Evolutionary conservation across 176 grass and related monocot species (phyloP), one percentile per base, ranked within the genome.

Genomic region (Zea mays): DNA sequence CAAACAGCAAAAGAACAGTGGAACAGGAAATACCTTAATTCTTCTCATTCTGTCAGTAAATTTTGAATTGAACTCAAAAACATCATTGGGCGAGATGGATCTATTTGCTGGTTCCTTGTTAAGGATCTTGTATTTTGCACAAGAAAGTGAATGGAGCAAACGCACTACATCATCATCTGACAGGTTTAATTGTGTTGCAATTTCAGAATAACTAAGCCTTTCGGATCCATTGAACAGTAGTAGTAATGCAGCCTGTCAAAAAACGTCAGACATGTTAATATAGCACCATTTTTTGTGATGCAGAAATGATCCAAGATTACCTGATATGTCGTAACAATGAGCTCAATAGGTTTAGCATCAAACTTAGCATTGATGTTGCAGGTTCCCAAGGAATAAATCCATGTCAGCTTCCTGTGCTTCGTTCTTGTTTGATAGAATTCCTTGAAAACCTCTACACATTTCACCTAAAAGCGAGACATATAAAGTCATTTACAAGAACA

Each of bases 321-420:
- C 96, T 99, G 96, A 74, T 93, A 95, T 33, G 96, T 99, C 19
- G 90, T 99, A 11, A 99, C 96, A 85, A 95, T 82, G 36, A 99
- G 85, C 49, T 93, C 92, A 64, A 99, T 93, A 56, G 81, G 86
- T 78, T 95, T 99, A 8, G 74, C 2, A 4, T 95, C 92, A 62
- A 99, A 99, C 64, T 89, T 99, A 27, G 81, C 88, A 57, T 79
- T 93, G 49, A 95, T 87, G 87, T 99, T 90, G 65, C 96, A 95
- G 15, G 90, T 99, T 47, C 96, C 96, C 81, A 99, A 75, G 10
- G 96, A 99, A 82, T 99, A 99, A 87, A 99, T 99, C 96, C 96
- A 99, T 34, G 90, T 95, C 71, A 99, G 90, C 71, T 99, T 98
- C 76, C 96, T 86, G 67, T 90, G 90, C 27, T 99, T 95, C 77